phyloP scores from a whole-genome alignment of 768 basidiomycete genomes.

The Leccinum boreale region DNA sequence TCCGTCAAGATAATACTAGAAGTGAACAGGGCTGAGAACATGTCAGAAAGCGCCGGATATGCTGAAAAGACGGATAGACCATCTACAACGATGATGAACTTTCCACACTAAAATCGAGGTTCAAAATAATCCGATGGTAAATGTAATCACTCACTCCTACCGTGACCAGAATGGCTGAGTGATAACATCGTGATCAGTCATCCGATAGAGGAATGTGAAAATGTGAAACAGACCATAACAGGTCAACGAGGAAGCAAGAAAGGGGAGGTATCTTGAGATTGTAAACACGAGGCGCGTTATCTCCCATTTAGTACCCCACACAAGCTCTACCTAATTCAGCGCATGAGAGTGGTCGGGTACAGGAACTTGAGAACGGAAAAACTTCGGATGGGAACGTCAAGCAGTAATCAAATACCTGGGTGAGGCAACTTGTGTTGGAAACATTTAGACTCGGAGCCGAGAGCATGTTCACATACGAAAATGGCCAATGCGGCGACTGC shows the following conservation, averaged over 20 bases:
- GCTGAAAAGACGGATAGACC: conserved; percentile 1
- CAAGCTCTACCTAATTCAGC: conserved; percentile 14
- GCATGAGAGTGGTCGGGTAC: neutral
- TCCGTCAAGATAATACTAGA: conserved; percentile 9
- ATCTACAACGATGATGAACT: conserved; percentile 16
- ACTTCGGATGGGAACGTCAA: conserved; percentile 24
- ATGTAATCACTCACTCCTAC: conserved; percentile 1
- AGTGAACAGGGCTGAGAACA: conserved; percentile 10
- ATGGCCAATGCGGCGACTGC: conserved; percentile 19
- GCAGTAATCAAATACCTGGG: conserved; percentile 23
- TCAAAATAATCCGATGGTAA: neutral
- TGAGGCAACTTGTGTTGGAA: neutral
- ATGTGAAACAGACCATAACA: conserved; percentile 16
- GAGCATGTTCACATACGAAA: conserved; percentile 11
- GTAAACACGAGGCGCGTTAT: conserved; percentile 24
- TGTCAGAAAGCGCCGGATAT: neutral
- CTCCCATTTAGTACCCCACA: conserved; percentile 26
- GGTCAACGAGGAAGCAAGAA: conserved; percentile 14
- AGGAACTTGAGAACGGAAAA: neutral
- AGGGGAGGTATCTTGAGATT: conserved; percentile 27
- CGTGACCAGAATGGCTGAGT: conserved; percentile 7
- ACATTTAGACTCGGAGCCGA: neutral
- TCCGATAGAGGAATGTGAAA: neutral
- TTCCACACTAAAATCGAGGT: conserved; percentile 17
- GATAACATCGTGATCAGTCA: neutral